A percentile compares a stretch with the other conserved stretches of the same genome.
phyloP scores from a whole-genome alignment of 202 grass and related monocot species.

The Setaria italica region DNA sequence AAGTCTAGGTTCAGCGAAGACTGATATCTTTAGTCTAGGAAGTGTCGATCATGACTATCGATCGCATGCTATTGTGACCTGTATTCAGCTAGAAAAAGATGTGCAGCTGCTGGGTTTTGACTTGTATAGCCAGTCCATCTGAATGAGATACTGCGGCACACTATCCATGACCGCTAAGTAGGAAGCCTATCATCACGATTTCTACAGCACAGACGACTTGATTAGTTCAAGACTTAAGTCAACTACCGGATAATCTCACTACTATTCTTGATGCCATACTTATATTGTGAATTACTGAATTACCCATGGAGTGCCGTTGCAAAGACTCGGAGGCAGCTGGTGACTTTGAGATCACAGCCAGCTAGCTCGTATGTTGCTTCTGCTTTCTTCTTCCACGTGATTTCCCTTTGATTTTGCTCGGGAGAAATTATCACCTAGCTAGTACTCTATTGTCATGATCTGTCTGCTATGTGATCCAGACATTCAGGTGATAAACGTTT shows the following conservation, averaged over 20 bases:
- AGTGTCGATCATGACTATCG: background rate
- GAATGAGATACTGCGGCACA: background rate
- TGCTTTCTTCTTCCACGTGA: slow-evolving; percentile 21
- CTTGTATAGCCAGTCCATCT: background rate
- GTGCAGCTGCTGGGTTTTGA: background rate
- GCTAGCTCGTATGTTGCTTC: background rate
- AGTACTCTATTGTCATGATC: background rate
- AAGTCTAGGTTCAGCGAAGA: slow-evolving; percentile 8
- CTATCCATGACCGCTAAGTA: too few species aligned
- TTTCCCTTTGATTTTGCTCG: background rate
- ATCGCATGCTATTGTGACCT: background rate
- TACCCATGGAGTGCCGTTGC: too few species aligned
- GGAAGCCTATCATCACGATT: background rate
- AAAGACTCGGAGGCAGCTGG: too few species aligned
- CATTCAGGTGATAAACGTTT: background rate
- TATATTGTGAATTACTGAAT: background rate
- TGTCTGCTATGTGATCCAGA: background rate
- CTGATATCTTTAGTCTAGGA: background rate
- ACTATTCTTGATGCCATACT: background rate
- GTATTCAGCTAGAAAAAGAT: background rate
- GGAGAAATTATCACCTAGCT: background rate
- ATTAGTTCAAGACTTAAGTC: slow-evolving; percentile 2
- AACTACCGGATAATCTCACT: background rate
- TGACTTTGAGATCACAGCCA: background rate
- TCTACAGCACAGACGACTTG: background rate